Percentiles rank a stretch among this genome's conserved stretches.
These are phyloP conservation scores for Gonapodya sp. DNA, from an alignment of 192 early-diverging fungal genomes.

Conservation along the genomic window DNA sequence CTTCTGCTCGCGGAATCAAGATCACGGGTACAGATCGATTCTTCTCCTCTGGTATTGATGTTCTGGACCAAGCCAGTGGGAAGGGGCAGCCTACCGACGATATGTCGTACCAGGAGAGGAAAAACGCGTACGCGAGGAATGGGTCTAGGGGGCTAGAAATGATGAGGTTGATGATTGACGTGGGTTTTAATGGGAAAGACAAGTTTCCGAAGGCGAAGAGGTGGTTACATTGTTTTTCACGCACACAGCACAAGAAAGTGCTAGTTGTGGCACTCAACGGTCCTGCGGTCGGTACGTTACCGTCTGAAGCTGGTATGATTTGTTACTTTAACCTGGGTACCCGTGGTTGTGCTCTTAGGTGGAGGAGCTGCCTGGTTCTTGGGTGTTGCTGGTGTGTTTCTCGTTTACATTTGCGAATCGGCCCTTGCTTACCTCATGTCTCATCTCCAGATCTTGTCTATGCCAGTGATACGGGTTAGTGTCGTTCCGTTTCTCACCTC, in stretches of 20 bases:
- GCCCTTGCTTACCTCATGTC: no score
- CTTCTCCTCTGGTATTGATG: not conserved
- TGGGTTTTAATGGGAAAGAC: not conserved
- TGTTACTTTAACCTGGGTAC: not conserved
- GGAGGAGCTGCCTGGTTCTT: slow-evolving; percentile 9
- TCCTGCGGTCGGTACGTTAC: not conserved
- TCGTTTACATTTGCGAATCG: no score
- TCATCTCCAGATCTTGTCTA: no score
- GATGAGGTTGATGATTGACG: not conserved
- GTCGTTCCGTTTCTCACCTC: no score
- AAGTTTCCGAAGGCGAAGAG: not conserved
- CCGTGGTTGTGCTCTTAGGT: not conserved
- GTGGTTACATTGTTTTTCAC: not conserved
- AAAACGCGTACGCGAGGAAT: not conserved
- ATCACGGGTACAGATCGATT: not conserved
- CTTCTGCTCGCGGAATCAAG: not conserved
- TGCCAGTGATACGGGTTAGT: no score
- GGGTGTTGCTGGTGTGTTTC: not conserved
- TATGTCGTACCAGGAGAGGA: not conserved
- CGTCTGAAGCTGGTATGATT: not conserved
- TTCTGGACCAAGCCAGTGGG: not conserved
- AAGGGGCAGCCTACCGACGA: not conserved
- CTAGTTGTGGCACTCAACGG: not conserved
- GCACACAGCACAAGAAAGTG: not conserved
- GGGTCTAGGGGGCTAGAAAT: not conserved